These are phyloP conservation scores for Barnettozyma vustinii DNA, from an alignment of 805 yeast species.

Conservation along the genomic window DNA sequence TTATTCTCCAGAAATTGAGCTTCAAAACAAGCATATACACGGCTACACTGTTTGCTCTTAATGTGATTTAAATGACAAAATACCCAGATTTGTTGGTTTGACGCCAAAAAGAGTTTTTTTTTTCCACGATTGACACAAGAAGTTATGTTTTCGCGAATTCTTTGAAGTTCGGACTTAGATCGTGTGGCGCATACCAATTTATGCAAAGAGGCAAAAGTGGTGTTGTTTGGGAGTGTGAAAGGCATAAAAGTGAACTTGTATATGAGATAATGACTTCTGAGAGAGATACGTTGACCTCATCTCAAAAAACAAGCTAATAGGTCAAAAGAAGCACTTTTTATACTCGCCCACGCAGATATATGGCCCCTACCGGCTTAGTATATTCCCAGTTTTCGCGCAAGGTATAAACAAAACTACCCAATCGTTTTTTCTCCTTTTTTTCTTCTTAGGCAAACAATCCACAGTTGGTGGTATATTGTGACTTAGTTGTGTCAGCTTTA, in stretches of 20 bases:
- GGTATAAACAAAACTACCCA: background rate
- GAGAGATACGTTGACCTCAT: too few species aligned
- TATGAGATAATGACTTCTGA: too few species aligned
- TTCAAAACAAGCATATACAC: conserved; percentile 7
- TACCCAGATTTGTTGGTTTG: background rate
- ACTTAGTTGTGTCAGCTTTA: background rate
- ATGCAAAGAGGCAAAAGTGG: too few species aligned
- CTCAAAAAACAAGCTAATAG: too few species aligned
- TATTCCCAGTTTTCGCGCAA: background rate
- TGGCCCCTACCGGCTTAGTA: background rate
- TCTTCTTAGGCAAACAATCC: background rate
- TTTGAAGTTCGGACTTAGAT: background rate
- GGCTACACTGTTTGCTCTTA: background rate
- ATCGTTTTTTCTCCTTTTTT: background rate
- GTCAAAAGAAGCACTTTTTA: too few species aligned
- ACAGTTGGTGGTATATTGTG: background rate
- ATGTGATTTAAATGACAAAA: background rate
- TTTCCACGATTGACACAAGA: background rate
- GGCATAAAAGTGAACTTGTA: too few species aligned
- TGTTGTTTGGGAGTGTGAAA: too few species aligned
- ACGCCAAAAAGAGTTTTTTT: background rate
- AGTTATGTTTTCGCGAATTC: background rate
- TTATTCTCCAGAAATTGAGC: background rate
- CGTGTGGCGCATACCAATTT: conserved; percentile 1
- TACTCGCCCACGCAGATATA: background rate